Evolutionary conservation across 2,329 filamentous ascomycete genomes (phyloP).

Genomic region (Aotearoamyces nothofagi): DNA sequence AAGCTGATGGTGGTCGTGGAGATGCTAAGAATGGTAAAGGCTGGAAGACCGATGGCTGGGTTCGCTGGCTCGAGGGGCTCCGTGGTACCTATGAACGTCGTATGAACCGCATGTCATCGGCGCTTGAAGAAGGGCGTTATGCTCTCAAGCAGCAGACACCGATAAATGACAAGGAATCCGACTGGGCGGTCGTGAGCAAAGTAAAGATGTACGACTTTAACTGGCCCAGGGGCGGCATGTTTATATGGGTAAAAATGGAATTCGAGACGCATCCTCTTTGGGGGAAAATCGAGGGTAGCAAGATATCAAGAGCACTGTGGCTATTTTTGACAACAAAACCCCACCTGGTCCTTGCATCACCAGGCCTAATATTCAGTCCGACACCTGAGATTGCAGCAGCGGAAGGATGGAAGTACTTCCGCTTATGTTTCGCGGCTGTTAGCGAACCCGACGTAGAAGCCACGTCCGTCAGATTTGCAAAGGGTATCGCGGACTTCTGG

Average conservation of each 20-base stretch:
- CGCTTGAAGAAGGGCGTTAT: slow-evolving; percentile 53
- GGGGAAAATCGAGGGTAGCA: slow-evolving; percentile 32
- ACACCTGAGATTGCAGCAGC: slow-evolving; percentile 39
- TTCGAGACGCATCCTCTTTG: slow-evolving; percentile 62
- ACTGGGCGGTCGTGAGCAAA: slow-evolving; percentile 66
- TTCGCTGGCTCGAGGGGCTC: slow-evolving; percentile 78
- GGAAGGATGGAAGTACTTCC: slow-evolving; percentile 55
- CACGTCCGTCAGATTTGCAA: slow-evolving; percentile 47
- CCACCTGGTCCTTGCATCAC: slow-evolving; percentile 52
- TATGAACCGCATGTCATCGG: slow-evolving; percentile 65
- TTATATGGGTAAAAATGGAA: slow-evolving; percentile 65
- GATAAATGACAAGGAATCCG: slow-evolving; percentile 37
- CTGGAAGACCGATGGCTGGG: slow-evolving; percentile 77
- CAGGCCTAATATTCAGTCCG: slow-evolving; percentile 61
- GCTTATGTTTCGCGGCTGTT: slow-evolving; percentile 77
- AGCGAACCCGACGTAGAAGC: slow-evolving; percentile 51
- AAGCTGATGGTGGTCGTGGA: slow-evolving; percentile 29
- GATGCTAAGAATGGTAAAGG: slow-evolving; percentile 36
- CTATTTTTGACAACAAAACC: slow-evolving; percentile 54
- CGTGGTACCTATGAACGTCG: slow-evolving; percentile 72
- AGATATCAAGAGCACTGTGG: slow-evolving; percentile 53
- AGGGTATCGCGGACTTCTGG: slow-evolving; percentile 64
- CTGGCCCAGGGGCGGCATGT: slow-evolving; percentile 83
- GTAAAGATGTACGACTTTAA: slow-evolving; percentile 59
- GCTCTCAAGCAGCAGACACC: slow-evolving; percentile 47